phyloP scores from a whole-genome alignment of 352 stramenopile species.

The Pseudoperonospora humuli region DNA sequence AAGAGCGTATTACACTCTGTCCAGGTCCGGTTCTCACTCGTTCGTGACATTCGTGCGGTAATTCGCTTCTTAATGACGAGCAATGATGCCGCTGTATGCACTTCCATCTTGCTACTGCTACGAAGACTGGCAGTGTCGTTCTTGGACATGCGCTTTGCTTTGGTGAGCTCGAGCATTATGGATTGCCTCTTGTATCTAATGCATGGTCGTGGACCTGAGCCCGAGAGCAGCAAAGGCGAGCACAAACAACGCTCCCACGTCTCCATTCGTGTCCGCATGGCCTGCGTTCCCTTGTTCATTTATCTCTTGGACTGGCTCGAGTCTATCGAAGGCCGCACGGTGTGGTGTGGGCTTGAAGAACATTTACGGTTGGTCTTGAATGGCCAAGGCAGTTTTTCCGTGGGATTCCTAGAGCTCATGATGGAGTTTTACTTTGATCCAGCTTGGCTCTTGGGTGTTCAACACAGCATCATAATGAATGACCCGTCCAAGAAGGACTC shows the following conservation, averaged over 20 bases:
- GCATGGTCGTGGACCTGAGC: slow-evolving; percentile 16
- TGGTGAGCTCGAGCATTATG: slow-evolving; percentile 71
- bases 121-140: slow-evolving; percentile 57
- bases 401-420: slow-evolving; percentile 73
- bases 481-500: slow-evolving; percentile 71
- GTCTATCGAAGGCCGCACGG: slow-evolving; percentile 69
- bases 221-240: slow-evolving; percentile 1
- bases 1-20: slow-evolving; percentile 36
- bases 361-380: slow-evolving; percentile 64
- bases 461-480: slow-evolving; percentile 83
- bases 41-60: slow-evolving; percentile 58
- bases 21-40: slow-evolving; percentile 64
- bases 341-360: slow-evolving; percentile 81
- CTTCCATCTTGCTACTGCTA: slow-evolving; percentile 48
- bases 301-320: slow-evolving; percentile 76
- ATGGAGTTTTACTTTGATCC: slow-evolving; percentile 83
- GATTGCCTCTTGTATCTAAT: slow-evolving; percentile 65
- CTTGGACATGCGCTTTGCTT: slow-evolving; percentile 60
- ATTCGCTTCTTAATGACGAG: slow-evolving; percentile 57
- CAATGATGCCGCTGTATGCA: slow-evolving; percentile 39
- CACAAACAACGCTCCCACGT: slow-evolving; percentile 5
- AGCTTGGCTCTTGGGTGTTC: slow-evolving; percentile 42
- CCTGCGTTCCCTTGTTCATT: slow-evolving; percentile 58
- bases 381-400: slow-evolving; percentile 58
- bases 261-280: slow-evolving; percentile 36